Base-by-base conservation (phyloP, 345 rosid species). In the Abelmoschus esculentus region DNA sequence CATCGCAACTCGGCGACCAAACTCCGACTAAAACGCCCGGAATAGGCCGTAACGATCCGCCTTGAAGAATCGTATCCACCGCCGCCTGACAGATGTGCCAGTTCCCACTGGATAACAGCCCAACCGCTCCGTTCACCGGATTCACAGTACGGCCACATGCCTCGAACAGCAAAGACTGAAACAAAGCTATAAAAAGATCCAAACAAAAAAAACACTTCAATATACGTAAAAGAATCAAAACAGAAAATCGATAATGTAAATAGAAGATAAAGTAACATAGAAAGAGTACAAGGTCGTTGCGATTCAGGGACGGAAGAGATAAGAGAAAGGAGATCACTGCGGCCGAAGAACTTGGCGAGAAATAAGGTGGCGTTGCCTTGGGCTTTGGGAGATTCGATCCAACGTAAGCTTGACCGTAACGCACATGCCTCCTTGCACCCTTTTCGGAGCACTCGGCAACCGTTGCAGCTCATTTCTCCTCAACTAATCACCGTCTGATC, bases 131-230 rank as follows among this genome's bases (percentile, higher is more conserved):
- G 64, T 79, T 81, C 9, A 86, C 86, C 2, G 86, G 88, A 75
- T 84, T 86, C 38, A 86, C 85, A 19, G 90, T 82, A 3, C 90
- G 73, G 13, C 88, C 90, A 49, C 90, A 86, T 15, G 87, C 87
- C 72, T 86, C 90, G 31, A 75, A 84, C 64, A 86, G 67, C 60
- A 86, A 76, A 13, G 90, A 86, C 57, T 86, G 86, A 69, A 82
- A 84, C 83, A 86, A 71, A 73, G 80, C 90, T 86, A 63, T 9
- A 38, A 68, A 36, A 62, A 47, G 1, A 22, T 6, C n/a, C 40
- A 8, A 38, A 70, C 26, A 22, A 22, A 28, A 19, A 6, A 28
- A 12, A 28, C 26, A 22, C 5, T 47, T 22, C 46, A 57, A 19
- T 9, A 18, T n/a, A 49, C 15, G 5, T n/a, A 29, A 55, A 44